A percentile compares a stretch with the other conserved stretches of the same genome.
phyloP scores from a whole-genome alignment of 129 eudicot genomes.

The Cynara cardunculus region DNA sequence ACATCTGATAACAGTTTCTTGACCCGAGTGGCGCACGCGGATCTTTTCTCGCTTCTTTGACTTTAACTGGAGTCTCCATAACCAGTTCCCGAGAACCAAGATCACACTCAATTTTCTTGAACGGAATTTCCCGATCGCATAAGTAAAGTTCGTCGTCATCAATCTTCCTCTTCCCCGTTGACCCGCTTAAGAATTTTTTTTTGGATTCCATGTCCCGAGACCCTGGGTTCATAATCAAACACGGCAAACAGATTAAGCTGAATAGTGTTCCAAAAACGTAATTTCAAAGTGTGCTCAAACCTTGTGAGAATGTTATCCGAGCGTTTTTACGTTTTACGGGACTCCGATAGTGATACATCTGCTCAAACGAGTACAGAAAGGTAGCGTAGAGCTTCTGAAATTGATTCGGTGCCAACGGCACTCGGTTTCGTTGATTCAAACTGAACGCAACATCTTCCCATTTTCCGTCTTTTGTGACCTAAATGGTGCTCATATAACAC shows the following conservation, averaged over 20 bases:
- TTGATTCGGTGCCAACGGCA: constrained; percentile 35
- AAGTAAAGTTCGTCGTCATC: constrained; percentile 3
- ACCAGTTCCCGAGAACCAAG: constrained; percentile 5
- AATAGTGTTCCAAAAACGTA: not conserved
- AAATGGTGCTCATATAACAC: not conserved
- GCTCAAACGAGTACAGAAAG: constrained; percentile 57
- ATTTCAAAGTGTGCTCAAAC: not conserved
- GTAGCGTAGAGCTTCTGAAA: constrained; percentile 49
- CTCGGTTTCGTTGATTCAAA: constrained; percentile 15
- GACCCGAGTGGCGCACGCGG: constrained; percentile 40
- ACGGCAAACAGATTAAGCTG: not conserved
- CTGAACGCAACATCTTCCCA: constrained; percentile 58
- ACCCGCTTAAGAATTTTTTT: constrained; percentile 5
- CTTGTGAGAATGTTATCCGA: constrained; percentile 13
- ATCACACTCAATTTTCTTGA: constrained; percentile 12
- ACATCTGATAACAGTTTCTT: constrained; percentile 56
- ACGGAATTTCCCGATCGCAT: constrained; percentile 1
- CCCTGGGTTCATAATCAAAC: not conserved
- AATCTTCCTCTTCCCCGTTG: constrained; percentile 38
- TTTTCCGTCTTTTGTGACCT: constrained; percentile 57
- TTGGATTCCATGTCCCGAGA: not conserved
- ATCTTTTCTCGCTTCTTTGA: constrained; percentile 27
- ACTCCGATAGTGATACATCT: constrained; percentile 33
- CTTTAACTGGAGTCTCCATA: constrained; percentile 9
- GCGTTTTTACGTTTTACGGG: constrained; percentile 23